Base-by-base conservation (phyloP, 2,329 filamentous ascomycete genomes). In the Phoma sp. region DNA sequence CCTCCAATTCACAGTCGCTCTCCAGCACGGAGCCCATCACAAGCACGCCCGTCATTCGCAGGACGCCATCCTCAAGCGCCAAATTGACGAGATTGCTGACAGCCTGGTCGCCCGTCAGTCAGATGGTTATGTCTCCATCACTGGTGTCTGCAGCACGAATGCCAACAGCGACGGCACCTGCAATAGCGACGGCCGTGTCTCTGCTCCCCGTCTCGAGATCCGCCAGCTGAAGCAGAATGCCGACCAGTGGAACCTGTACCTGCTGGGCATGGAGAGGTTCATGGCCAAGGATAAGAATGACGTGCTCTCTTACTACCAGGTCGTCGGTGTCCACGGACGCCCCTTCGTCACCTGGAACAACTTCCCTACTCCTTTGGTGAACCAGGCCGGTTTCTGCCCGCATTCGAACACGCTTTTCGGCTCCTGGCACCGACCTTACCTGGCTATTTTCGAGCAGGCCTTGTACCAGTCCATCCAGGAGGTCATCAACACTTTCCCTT, bases 351-450 rank as follows among this genome's bases (percentile, higher is more conserved):
- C 80, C 2, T 89, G 85, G 84, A 82, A 87, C 66, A 78, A 62
- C 57, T 70, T 68, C 46, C 66, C 66, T 14, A 63, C 60, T 10
- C 67, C 70, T 30, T 49, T 72, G 74, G 18, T 82, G 78, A 83
- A 82, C 54, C 78, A 80, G 52, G 76, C 58, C 39, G 91, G 90
- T 44, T 96, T 92, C 71, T 96, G 91, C 71, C 84, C 85, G 11
- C 91, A 96, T 74, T 83, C 81, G 23, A 89, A 89, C 1, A 85
- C 88, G 36, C 77, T 95, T 13, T 95, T 96, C 70, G 85, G 88
- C 35, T 83, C 87, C 35, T 96, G 91, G 91, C 91, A 96, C 79
- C 84, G 91, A 44, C 89, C 90, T 1, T 96, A 93, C 72, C 78
- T 95, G 50, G 79, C 83, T 8, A 74, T 88, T 8, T 86, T 78